Evolutionary conservation across 2,329 filamentous ascomycete species (phyloP).

Genomic region (Bipolaris victoriae): DNA sequence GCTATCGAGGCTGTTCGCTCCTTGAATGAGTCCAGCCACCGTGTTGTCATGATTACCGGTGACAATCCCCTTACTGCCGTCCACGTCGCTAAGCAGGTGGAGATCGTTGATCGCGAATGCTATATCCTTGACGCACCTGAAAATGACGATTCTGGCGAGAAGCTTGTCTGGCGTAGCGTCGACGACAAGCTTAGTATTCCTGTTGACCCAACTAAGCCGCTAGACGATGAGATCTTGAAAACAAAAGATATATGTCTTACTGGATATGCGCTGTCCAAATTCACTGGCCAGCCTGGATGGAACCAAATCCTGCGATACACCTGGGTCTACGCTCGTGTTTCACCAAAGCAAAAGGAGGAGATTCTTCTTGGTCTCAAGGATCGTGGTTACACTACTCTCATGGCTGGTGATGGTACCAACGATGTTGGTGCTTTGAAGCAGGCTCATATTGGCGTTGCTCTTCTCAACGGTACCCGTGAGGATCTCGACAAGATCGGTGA

Average conservation of each 20-base stretch:
- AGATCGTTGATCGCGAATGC: conserved; percentile 95
- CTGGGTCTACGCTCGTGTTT: conserved; percentile 98
- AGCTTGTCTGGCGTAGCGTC: conserved; percentile 91
- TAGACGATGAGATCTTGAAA: conserved; percentile 80
- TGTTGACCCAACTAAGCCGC: conserved; percentile 80
- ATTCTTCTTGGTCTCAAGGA: conserved; percentile 97
- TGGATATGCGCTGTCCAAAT: conserved; percentile 89
- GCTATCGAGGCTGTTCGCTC: conserved; percentile 92
- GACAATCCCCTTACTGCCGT: conserved; percentile 97
- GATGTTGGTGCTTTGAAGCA: conserved; percentile 98
- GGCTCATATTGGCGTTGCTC: conserved; percentile 93
- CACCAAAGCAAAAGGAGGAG: conserved; percentile 98
- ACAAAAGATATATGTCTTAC: conserved; percentile 94
- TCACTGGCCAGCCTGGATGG: conserved; percentile 80
- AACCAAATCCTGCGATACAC: conserved; percentile 81
- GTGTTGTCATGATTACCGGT: conserved; percentile 98
- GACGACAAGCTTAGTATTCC: conserved; percentile 87
- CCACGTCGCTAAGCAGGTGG: conserved; percentile 92
- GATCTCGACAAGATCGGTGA: conserved; percentile 92
- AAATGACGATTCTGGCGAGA: conserved; percentile 78
- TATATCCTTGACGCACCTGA: conserved; percentile 95
- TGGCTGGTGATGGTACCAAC: conserved; percentile 98
- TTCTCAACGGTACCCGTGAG: conserved; percentile 91
- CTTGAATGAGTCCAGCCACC: conserved; percentile 98
- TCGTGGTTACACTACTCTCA: conserved; percentile 95